Evolutionary conservation across 176 grass and related monocot species (phyloP), one percentile per base, ranked within the genome.

Genomic region (Chrysopogon serrulatus): DNA sequence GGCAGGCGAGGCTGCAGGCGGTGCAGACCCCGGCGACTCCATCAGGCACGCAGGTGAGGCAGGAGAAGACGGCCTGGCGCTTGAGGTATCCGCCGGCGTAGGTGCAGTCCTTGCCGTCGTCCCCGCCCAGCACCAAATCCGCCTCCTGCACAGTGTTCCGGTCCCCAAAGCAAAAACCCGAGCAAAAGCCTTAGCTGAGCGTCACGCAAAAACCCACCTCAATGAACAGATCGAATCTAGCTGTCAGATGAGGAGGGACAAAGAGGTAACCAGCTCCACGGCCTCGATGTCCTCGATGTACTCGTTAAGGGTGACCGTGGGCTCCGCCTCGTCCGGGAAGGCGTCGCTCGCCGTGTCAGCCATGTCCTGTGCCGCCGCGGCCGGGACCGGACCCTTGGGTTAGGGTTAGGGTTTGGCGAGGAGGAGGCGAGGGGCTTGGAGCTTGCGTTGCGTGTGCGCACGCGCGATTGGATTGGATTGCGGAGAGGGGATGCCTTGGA

Each of bases 51-150:
- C 96, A 99, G 47, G 96, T 99, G 85, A 99, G 83, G 74, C 96
- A 99, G 23, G 96, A 99, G 91, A 99, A 99, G 41, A 99, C 89
- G 37, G 96, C 96, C 87, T 99, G 96, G 82, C 96, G 92, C 74
- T 90, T 99, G 89, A 95, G 87, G 87, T 96, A 96, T 2, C 96
- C 91, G 39, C 72, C 83, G 33, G 77, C 85, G 80, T 96, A 99
- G 62, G 96, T 99, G 93, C 96, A 99, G 70, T 96, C 96, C 83
- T 94, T 90, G 59, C 96, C 96, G 28, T 99, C 96, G 80, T 99
- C 96, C 15, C 93, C 96, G 47, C 96, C 96, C 69, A 99, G 80
- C 53, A 99, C 93, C 85, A 99, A 88, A 87, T 99, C 93, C 19
- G 85, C 96, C 76, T 96, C 93, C 96, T 99, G 45, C 43, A 73